Evolutionary conservation across 1,284 basidiomycete genomes (phyloP).

Genomic region (Mycosarcoma maydis): DNA sequence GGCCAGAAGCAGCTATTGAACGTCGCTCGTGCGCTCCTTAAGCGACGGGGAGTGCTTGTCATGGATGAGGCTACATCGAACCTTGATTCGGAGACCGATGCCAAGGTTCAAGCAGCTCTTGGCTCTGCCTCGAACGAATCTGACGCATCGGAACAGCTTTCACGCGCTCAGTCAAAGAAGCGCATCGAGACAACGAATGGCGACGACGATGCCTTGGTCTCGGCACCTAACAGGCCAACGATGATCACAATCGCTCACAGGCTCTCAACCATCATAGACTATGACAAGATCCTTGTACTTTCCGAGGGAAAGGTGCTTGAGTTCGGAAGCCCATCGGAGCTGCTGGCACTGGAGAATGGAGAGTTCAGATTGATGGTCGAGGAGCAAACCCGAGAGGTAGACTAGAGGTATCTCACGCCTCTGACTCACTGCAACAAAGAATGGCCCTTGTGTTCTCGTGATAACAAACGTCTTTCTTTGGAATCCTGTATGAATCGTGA

Average conservation of each 20-base stretch:
- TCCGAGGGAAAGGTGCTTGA: constrained; percentile 75
- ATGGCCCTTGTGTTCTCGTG: no score
- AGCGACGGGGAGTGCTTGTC: constrained; percentile 70
- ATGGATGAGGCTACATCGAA: constrained; percentile 69
- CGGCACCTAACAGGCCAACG: constrained; percentile 20
- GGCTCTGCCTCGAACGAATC: not conserved
- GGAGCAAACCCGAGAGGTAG: constrained; percentile 22
- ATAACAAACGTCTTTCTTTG: no score
- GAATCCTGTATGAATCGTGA: no score
- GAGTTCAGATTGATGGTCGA: constrained; percentile 33
- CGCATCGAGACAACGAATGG: constrained; percentile 30
- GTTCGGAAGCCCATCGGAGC: constrained; percentile 69
- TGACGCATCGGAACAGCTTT: not conserved
- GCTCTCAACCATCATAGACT: constrained; percentile 77
- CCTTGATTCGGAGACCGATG: constrained; percentile 22
- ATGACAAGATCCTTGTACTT: constrained; percentile 79
- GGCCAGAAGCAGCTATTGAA: constrained; percentile 66
- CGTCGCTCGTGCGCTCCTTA: constrained; percentile 70
- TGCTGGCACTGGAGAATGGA: constrained; percentile 15
- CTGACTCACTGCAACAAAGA: no score
- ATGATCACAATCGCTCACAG: constrained; percentile 71
- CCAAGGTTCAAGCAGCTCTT: constrained; percentile 74
- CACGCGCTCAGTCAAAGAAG: constrained; percentile 3
- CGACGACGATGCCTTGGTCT: not conserved
- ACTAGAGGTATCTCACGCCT: no score